Evolutionary conservation across 2,329 filamentous ascomycete species (phyloP).

Genomic region (Zarea fungicola): DNA sequence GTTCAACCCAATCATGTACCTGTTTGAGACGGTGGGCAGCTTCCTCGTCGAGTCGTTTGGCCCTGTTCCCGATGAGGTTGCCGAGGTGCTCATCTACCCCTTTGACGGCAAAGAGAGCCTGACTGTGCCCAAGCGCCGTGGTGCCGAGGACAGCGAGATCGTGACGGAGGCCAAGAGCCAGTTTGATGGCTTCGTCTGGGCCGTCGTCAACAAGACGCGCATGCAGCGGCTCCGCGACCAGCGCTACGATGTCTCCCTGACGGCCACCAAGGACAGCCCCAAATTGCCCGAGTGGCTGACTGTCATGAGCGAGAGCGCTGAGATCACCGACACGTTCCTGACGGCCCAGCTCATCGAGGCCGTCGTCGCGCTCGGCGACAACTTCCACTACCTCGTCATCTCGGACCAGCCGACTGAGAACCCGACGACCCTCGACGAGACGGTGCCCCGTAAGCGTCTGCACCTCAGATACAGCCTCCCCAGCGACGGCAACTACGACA

Average conservation of each 20-base stretch:
- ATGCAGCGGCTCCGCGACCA: constrained; percentile 90
- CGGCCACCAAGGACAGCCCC: constrained; percentile 83
- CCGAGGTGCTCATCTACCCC: constrained; percentile 75
- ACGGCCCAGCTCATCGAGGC: constrained; percentile 83
- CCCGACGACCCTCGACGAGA: constrained; percentile 80
- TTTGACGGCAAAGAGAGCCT: constrained; percentile 89
- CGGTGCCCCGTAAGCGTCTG: constrained; percentile 77
- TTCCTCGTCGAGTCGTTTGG: constrained; percentile 77
- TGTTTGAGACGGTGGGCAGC: constrained; percentile 61
- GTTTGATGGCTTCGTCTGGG: constrained; percentile 92
- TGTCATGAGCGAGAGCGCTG: constrained; percentile 94
- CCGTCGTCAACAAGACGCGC: constrained; percentile 86
- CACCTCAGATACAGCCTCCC: constrained; percentile 71
- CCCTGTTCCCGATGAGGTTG: constrained; percentile 60
- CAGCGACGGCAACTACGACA: constrained; percentile 55
- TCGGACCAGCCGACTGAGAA: constrained; percentile 86
- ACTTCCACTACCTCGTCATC: constrained; percentile 79
- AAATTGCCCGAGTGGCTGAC: constrained; percentile 89
- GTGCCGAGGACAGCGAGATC: constrained; percentile 45
- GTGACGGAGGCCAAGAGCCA: constrained; percentile 54
- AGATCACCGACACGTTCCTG: constrained; percentile 82
- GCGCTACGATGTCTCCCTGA: constrained; percentile 90
- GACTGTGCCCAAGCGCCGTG: constrained; percentile 62
- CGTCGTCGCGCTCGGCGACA: constrained; percentile 69
- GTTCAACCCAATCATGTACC: constrained; percentile 67